Conservation (phyloP, 1,139 yeast genomes). For the Candida labiduridarum region DNA sequence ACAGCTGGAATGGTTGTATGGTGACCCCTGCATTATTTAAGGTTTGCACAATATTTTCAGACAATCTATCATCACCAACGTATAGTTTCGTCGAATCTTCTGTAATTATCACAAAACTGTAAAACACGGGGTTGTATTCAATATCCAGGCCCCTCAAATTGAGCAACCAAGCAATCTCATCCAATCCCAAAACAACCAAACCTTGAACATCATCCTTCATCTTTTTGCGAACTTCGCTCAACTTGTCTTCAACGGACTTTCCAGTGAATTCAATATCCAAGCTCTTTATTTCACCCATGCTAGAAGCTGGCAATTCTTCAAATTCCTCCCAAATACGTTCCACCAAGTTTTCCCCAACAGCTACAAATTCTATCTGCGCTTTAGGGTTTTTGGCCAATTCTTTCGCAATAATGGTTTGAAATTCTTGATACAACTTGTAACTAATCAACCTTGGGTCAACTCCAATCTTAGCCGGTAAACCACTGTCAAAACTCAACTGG, state of each 20-base stretch:
- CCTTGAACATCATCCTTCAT: conserved; percentile 45
- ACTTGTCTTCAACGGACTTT: conserved; percentile 44
- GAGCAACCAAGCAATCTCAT: conserved; percentile 91
- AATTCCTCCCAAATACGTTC: conserved; percentile 72
- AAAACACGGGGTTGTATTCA: conserved; percentile 89
- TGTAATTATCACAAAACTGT: conserved; percentile 69
- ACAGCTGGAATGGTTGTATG: conserved; percentile 54
- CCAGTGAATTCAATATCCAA: conserved; percentile 54
- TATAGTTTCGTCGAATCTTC: conserved; percentile 57
- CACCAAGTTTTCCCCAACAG: conserved; percentile 70
- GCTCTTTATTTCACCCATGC: conserved; percentile 39
- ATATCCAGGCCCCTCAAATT: conserved; percentile 81
- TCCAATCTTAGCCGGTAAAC: conserved; percentile 44
- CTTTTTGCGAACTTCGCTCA: conserved; percentile 46
- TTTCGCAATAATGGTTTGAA: conserved; percentile 25
- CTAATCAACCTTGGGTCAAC: conserved; percentile 69
- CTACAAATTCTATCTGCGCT: conserved; percentile 59
- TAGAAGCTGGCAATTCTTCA: conserved; percentile 51
- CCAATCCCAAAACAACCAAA: conserved; percentile 67
- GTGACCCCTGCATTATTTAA: conserved; percentile 43
- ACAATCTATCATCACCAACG: conserved; percentile 32
- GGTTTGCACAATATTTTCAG: conserved; percentile 31
- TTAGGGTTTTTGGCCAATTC: conserved; percentile 23
- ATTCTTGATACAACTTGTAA: conserved; percentile 37
- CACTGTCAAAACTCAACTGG: conserved; percentile 49